Evolutionary conservation across 2,329 filamentous ascomycete genomes (phyloP), one percentile per base, ranked within the genome.

Genomic region (Proliferodiscus dingleyae): DNA sequence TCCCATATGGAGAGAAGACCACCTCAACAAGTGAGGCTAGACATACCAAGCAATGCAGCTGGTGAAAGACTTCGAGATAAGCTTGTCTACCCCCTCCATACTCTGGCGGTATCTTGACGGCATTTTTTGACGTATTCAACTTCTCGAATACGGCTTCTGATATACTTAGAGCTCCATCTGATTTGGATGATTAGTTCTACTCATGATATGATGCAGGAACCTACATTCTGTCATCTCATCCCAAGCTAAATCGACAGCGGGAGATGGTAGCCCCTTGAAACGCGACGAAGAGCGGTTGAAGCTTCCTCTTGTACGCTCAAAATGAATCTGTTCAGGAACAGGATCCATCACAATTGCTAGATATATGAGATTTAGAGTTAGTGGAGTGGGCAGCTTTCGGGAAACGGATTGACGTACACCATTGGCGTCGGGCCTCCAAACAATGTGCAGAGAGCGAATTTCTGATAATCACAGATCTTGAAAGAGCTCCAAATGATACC

Each of bases 31-130:
- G 30, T 36, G 13, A 8, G n/a, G 2, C 6, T 21, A 28, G 4
- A 44, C 32, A 19, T 40, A 45, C 43, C 9, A 45, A 23, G 18
- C 43, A 45, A 39, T 45, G 43, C 11, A 45, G 10, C 38, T 45
- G 34, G 32, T 45, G 36, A 32, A 45, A 15, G 15, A 16, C 22
- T 45, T 45, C 36, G 4, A 34, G 18, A 3, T 38, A 40, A 21
- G 34, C 43, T 18, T 36, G 7, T 16, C 36, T 32, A 13, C 43
- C 43, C 9, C 43, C 43, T 8, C 43, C 43, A 26, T 30, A 40
- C 7, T 39, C 21, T n/a, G 15, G 21, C 24, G 36, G 43, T 15
- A 45, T 29, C 10, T 18, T 40, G 5, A 40, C 34, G 4, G 43
- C 36, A 33, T 39, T 39, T 24, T 40, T 45, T 29, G 36, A 45